Evolutionary conservation across 2,329 filamentous ascomycete species (phyloP), one percentile per base, ranked within the genome.

Genomic region (Beauveria pseudobassiana): DNA sequence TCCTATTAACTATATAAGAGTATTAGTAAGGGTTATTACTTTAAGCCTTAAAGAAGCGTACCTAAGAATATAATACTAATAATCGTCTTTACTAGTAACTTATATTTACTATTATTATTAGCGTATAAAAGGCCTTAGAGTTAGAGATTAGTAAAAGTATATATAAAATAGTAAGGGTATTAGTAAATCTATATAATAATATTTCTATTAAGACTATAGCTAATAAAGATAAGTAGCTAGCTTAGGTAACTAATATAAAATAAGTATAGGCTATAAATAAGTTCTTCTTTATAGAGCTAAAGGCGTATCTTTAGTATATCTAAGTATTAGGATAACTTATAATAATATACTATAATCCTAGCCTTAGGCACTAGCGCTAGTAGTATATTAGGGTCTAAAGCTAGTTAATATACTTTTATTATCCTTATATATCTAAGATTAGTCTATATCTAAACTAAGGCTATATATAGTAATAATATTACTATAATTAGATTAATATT

Each of bases 381-480:
- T 20, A 68, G 59, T 63, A 67, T 67, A 38, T 63, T 18, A 7
- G 22, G 48, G 46, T 68, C 66, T 55, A 22, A 9, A 67, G 63
- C 66, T 65, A 68, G n/a, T 66, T 64, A n/a, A 65, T 56, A 38
- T 16, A 51, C 24, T 16, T 52, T 9, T 52, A 28, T 43, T 51
- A 40, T 64, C 57, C 38, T 64, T 62, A 56, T 59, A 68, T 3
- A 58, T 62, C 65, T 65, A 68, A 8, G 66, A 65, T 64, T 63
- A 67, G 55, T 68, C 65, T 2, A 64, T 64, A 28, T 67, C 62
- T 14, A 65, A 50, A 9, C 65, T 65, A 22, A 68, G 64, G 26
- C 66, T 64, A 34, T 68, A 64, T 1, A 68, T 65, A 48, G 65
- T 64, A 50, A 68, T 59, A 34, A 67, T 66, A 62, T 64, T 68